Base-by-base conservation (phyloP, 2,329 filamentous ascomycete species). In the Thelonectria blattea region DNA sequence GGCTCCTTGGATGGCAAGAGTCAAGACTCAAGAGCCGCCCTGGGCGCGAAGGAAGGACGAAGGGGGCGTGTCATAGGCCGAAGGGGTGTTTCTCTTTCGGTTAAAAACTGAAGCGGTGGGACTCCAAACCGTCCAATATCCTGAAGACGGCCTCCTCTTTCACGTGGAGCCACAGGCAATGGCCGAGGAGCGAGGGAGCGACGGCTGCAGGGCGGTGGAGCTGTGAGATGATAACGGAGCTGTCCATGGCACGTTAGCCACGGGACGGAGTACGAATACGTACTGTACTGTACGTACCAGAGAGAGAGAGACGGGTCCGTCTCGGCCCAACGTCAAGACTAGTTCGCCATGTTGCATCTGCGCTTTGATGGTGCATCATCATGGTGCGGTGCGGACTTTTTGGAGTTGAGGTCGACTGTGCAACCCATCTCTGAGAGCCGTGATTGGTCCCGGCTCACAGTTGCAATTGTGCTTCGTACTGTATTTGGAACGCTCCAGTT, bases 31-130 rank as follows among this genome's bases (percentile, higher is more conserved):
- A 51, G 49, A 62, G 49, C 58, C 55, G 55, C 58, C 61, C 47
- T 22, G 52, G 49, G 60, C 49, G 60, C 56, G 41, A 32, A 20
- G 45, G 45, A 45, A 4, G 22, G n/a, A n/a, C n/a, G n/a, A n/a
- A 24, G 6, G 22, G 52, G 18, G 41, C 11, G 18, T 27, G 32
- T 11, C 8, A 39, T 20, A 17, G 39, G 17, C 39, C 17, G 27
- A 48, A 18, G 57, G 49, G 39, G 42, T 18, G 42, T 46, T 46
- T 20, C 3, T 46, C 18, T 22, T 43, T 65, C 63, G 58, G 63
- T 65, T 64, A 62, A 59, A 62, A 59, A 59, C 63, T 62, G 63
- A 65, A 60, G 61, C 55, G 11, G 52, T 34, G 52, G 54, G 54
- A 43, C 49, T 46, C 48, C 54, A 57, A n/a, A 53, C 61, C 55